phyloP scores from a whole-genome alignment of 1,284 basidiomycete species.

The Acaromyces ingoldii region DNA sequence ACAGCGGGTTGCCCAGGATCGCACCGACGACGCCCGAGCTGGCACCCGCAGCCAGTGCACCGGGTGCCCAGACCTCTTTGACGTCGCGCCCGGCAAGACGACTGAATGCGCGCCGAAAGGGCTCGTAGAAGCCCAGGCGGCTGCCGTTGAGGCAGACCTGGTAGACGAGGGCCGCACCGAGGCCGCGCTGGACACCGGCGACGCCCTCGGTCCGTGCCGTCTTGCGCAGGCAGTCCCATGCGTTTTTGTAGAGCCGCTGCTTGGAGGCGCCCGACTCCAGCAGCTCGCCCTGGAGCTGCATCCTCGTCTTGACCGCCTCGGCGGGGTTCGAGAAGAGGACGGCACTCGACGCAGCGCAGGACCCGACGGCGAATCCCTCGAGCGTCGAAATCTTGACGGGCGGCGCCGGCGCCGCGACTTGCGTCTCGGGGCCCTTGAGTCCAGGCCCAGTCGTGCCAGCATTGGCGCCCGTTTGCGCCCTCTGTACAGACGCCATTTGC shows the following conservation, averaged over 20 bases:
- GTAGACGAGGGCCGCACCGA: conserved; percentile 65
- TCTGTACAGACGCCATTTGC: too few species aligned
- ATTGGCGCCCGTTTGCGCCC: too few species aligned
- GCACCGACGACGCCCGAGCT: conserved; percentile 85
- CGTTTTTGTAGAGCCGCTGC: conserved; percentile 69
- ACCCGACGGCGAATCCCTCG: conserved; percentile 33
- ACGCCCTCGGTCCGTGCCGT: conserved; percentile 88
- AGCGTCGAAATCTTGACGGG: conserved; percentile 31
- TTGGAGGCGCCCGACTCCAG: conserved; percentile 9
- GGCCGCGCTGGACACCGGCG: conserved; percentile 80
- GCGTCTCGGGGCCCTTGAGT: too few species aligned
- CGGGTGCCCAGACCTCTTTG: conserved; percentile 60
- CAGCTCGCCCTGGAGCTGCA: conserved; percentile 47
- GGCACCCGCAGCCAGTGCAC: conserved; percentile 69
- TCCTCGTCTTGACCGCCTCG: conserved; percentile 46
- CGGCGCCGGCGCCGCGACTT: too few species aligned
- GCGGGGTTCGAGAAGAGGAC: conserved; percentile 34
- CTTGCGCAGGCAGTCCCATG: conserved; percentile 78
- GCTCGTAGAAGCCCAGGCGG: conserved; percentile 92
- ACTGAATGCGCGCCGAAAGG: conserved; percentile 73
- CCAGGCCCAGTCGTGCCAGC: too few species aligned
- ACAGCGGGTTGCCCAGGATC: conserved; percentile 84
- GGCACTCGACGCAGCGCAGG: conserved; percentile 39
- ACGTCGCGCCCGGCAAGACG: conserved; percentile 62
- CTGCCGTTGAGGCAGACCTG: conserved; percentile 91